Evolutionary conservation across 805 yeast species (phyloP), one percentile per base, ranked within the genome.

Genomic region (Candida endomychidarum): DNA sequence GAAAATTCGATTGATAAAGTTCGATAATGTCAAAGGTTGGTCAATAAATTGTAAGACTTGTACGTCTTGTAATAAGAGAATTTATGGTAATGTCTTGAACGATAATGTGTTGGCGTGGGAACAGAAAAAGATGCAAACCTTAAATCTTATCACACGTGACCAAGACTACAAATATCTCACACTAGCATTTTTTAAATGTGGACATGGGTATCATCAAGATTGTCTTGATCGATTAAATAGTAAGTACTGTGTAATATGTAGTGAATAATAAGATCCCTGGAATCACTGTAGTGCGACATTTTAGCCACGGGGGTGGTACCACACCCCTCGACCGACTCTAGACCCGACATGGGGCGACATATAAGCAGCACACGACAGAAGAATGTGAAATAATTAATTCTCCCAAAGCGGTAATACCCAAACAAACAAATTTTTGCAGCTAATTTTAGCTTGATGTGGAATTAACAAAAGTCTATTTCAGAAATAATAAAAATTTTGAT

Each of bases 21-120:
- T 50, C 2, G 64, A 68, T 23, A 65, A 74, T 16, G 48, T 67
- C 0, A 58, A 63, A 25, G 97, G 96, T 0, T 83, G 95, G 88
- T 34, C 49, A 7, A 52, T 67, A 3, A 55, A 43, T n/a, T 48
- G 70, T 1, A 63, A 61, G 19, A 77, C 72, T 34, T 90, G 97
- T 58, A 83, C 83, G 24, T 76, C 83, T 0, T 90, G 97, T 59
- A 90, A 87, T 1, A 80, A 79, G 46, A 65, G 65, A 15, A 63
- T 89, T 23, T 82, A 89, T 80, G 96, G 96, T 0, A 57, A 76
- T 1, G 55, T 84, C 2, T 64, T 71, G 17, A 63, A 77, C 2
- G 67, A 62, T 7, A 67, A 74, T 27, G 75, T 75, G 38, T 68
- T 70, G 30, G 65, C 74, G 3, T 84, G 90, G 90, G 83, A 78